A percentile compares a stretch with the other conserved stretches of the same genome.
Evolutionary conservation across 192 early-diverging fungal species (phyloP).

Genomic region (Rhizoclosmatium globosum): DNA sequence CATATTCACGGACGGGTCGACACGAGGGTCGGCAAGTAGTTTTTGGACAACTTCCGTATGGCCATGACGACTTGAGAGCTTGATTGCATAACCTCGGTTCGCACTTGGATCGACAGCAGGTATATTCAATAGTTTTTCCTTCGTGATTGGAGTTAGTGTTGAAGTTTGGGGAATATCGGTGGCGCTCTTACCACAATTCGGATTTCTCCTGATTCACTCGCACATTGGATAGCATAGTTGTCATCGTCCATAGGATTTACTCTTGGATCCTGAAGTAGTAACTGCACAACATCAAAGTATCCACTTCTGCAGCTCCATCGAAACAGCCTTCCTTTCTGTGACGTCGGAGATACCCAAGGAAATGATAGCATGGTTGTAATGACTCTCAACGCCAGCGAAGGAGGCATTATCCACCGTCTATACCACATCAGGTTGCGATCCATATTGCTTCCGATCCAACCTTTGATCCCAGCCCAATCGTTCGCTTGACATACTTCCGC

Average conservation of each 20-base stretch:
- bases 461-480: conserved; percentile 3
- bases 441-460: conserved; percentile 2
- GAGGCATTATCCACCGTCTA: neutral
- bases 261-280: neutral
- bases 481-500: neutral
- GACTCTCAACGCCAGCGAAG: neutral
- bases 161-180: too few relatives aligned
- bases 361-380: neutral
- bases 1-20: neutral
- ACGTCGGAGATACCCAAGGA: neutral
- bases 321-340: neutral
- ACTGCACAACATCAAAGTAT: neutral
- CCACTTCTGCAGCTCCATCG: neutral
- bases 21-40: conserved; percentile 32
- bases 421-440: neutral
- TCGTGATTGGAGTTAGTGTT: too few relatives aligned
- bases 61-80: conserved; percentile 32
- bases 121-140: neutral
- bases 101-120: conserved; percentile 10
- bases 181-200: neutral
- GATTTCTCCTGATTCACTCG: conserved; percentile 1
- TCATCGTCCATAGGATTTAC: conserved; percentile 20
- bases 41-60: conserved; percentile 27
- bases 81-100: conserved; percentile 11
- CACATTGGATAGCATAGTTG: conserved; percentile 34